Evolutionary conservation across 805 yeast species (phyloP).

Genomic region (Tetrapisispora arboricola): DNA sequence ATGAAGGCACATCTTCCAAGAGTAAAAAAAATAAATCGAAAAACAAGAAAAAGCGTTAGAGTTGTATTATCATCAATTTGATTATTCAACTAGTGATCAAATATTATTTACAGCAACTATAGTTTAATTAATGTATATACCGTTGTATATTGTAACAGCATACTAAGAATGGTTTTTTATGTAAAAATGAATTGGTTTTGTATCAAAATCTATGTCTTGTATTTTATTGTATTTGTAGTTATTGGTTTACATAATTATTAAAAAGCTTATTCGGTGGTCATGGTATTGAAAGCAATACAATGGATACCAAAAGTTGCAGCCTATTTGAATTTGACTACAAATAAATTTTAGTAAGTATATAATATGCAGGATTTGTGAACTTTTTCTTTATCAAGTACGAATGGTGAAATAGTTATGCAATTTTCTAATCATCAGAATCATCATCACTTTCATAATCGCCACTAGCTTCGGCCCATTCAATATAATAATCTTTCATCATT

Average conservation of each 20-base stretch:
- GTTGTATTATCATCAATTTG: too few relatives aligned
- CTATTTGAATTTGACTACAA: background rate
- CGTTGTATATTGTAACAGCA: background rate
- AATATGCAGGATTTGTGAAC: background rate
- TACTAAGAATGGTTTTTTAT: too few relatives aligned
- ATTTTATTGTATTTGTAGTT: too few relatives aligned
- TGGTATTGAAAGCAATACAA: background rate
- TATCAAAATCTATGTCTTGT: background rate
- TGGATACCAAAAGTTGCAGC: background rate
- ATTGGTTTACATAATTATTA: too few relatives aligned
- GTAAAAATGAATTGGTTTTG: background rate
- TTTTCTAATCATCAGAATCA: slow-evolving; percentile 32
- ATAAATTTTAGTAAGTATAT: background rate
- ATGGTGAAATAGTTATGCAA: too few relatives aligned
- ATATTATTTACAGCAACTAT: too few relatives aligned
- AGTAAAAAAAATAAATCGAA: slow-evolving; percentile 22
- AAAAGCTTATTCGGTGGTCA: too few relatives aligned
- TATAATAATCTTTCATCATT: slow-evolving; percentile 45
- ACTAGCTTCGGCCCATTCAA: slow-evolving; percentile 78
- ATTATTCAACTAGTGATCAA: too few relatives aligned
- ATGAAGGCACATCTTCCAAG: slow-evolving; percentile 12
- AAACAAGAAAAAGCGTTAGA: slow-evolving; percentile 22
- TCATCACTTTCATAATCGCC: slow-evolving; percentile 46
- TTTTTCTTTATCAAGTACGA: too few relatives aligned
- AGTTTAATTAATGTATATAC: too few relatives aligned